Percentiles rank a stretch among this genome's conserved stretches.
Conservation (phyloP, 768 basidiomycete genomes). For the Kondoa malvinella region DNA sequence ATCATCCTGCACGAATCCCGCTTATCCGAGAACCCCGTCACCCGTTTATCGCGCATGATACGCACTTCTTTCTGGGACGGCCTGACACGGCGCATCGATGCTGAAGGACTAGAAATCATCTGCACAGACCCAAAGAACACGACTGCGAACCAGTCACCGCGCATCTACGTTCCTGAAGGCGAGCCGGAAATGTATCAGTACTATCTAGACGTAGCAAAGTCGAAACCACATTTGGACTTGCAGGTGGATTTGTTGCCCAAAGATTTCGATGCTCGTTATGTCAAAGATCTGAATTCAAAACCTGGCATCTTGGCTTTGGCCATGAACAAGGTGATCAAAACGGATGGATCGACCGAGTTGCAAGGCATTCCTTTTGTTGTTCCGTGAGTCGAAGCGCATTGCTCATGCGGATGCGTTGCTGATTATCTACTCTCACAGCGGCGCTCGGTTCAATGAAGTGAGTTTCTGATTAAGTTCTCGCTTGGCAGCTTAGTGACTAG, state of each 20-base stretch:
- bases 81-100: slow-evolving; percentile 87
- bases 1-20: slow-evolving; percentile 99
- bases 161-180: slow-evolving; percentile 85
- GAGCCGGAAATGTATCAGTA: slow-evolving; percentile 91
- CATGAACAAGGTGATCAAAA: slow-evolving; percentile 72
- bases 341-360: slow-evolving; percentile 53
- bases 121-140: slow-evolving; percentile 97
- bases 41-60: slow-evolving; percentile 92
- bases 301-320: slow-evolving; percentile 87
- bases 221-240: slow-evolving; percentile 84
- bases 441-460: slow-evolving; percentile 29
- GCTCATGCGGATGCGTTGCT: neutral
- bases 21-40: slow-evolving; percentile 90
- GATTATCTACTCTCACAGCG: neutral
- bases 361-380: slow-evolving; percentile 95
- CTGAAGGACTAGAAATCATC: slow-evolving; percentile 90
- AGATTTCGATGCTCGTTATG: slow-evolving; percentile 67
- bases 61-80: slow-evolving; percentile 76
- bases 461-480: slow-evolving; percentile 26
- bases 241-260: slow-evolving; percentile 78
- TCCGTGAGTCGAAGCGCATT: slow-evolving; percentile 47
- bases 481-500: slow-evolving; percentile 7
- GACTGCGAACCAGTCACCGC: slow-evolving; percentile 68
- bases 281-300: slow-evolving; percentile 81
- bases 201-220: slow-evolving; percentile 71